Percentiles rank a stretch among this genome's conserved stretches.
Evolutionary conservation across 345 rosid genomes (phyloP).

Genomic region (Lepidium didymum): DNA sequence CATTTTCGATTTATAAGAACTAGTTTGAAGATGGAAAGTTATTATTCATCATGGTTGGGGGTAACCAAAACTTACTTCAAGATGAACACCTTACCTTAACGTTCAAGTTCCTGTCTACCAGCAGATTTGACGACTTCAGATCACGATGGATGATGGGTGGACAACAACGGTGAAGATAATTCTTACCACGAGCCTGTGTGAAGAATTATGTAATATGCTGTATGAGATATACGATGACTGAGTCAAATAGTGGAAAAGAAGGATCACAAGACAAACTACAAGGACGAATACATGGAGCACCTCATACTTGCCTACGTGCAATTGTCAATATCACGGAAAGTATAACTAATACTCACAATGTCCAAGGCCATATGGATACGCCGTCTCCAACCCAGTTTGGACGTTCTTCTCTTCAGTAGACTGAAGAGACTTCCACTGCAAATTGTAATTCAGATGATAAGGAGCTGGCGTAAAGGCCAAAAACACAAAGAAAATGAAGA

Average conservation of each 20-base stretch:
- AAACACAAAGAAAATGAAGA: slow-evolving; percentile 2
- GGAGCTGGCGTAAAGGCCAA: not conserved
- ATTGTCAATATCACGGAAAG: not conserved
- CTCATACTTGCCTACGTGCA: not conserved
- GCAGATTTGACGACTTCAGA: slow-evolving; percentile 93
- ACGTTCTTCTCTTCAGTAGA: slow-evolving; percentile 57
- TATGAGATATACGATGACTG: slow-evolving; percentile 6
- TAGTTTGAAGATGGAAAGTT: not conserved
- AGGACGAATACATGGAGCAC: slow-evolving; percentile 1
- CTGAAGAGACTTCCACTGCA: slow-evolving; percentile 94
- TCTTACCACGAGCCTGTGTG: slow-evolving; percentile 86
- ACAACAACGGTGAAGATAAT: slow-evolving; percentile 81
- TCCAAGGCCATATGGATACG: slow-evolving; percentile 83
- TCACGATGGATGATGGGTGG: no score
- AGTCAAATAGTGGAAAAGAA: not conserved
- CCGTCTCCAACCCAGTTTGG: slow-evolving; percentile 84
- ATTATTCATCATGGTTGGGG: not conserved
- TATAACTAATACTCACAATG: slow-evolving; percentile 50
- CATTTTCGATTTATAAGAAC: not conserved
- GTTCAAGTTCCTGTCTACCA: slow-evolving; percentile 89
- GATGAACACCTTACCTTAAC: slow-evolving; percentile 57
- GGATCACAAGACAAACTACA: slow-evolving; percentile 2
- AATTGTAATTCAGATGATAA: slow-evolving; percentile 1
- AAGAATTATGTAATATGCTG: slow-evolving; percentile 15
- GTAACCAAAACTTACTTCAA: not conserved